These are phyloP conservation scores for Wickerhamomyces canadensis DNA, from an alignment of 805 yeast genomes.

Conservation along the genomic window DNA sequence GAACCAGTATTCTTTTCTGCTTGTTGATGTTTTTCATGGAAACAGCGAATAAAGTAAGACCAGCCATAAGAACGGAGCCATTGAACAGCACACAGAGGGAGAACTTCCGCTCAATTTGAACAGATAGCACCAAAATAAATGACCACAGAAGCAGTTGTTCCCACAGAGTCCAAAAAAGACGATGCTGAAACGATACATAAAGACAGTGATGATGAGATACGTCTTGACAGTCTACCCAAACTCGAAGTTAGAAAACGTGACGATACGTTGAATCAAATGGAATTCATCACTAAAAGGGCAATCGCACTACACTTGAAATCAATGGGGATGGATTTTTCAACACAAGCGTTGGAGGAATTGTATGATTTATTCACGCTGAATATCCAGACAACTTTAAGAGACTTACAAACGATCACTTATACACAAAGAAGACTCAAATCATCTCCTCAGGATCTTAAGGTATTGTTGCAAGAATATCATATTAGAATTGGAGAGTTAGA, in stretches of 20 bases:
- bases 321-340: conserved; percentile 25
- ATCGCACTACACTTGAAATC: conserved; percentile 32
- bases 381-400: conserved; percentile 32
- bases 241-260: conserved; percentile 1
- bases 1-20: no score
- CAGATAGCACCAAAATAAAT: no score
- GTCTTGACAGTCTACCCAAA: not conserved
- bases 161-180: not conserved
- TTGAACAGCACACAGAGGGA: no score
- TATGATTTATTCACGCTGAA: conserved; percentile 30
- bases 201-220: not conserved
- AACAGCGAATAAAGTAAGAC: no score
- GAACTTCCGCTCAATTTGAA: no score
- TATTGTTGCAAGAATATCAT: conserved; percentile 38
- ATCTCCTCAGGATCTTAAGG: conserved; percentile 43
- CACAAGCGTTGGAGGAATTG: conserved; percentile 34
- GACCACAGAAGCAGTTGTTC: no score
- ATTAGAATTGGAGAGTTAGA: conserved; percentile 36
- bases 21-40: no score
- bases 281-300: conserved; percentile 26
- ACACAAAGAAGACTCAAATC: conserved; percentile 57
- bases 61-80: no score
- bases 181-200: not conserved
- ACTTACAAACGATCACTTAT: conserved; percentile 46
- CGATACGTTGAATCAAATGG: conserved; percentile 24